These are phyloP conservation scores for Syzygium aqueum DNA, from an alignment of 345 rosid species.

Conservation along the genomic window DNA sequence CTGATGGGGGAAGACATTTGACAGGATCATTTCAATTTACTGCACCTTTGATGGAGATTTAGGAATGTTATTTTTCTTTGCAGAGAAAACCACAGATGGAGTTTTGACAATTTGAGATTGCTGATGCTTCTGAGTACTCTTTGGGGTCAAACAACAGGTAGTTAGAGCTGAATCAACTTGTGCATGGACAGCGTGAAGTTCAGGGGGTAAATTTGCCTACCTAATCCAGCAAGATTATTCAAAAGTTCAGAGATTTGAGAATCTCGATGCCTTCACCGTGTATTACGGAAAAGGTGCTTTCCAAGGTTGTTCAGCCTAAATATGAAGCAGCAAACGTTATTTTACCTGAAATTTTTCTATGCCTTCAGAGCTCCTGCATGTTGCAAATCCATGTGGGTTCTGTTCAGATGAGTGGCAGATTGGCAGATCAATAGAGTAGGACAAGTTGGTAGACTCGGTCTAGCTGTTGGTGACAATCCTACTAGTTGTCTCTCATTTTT, in stretches of 20 bases:
- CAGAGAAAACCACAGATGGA: conserved; percentile 1
- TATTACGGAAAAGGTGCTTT: background rate
- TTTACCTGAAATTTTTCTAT: background rate
- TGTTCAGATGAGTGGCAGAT: background rate
- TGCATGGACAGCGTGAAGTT: background rate
- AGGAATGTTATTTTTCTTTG: background rate
- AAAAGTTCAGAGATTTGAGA: background rate
- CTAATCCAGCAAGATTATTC: background rate
- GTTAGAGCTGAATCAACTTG: background rate
- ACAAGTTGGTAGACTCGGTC: background rate
- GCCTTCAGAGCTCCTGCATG: background rate
- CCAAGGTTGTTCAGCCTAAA: background rate
- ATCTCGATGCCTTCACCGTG: background rate
- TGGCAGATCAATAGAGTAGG: background rate
- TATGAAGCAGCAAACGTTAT: background rate
- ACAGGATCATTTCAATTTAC: background rate
- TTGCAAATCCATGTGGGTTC: background rate
- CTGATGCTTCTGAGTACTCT: background rate
- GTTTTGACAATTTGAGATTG: background rate
- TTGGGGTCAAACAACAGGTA: background rate
- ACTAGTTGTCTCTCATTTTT: background rate
- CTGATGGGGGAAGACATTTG: background rate
- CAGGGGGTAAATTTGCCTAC: background rate
- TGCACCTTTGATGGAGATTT: background rate
- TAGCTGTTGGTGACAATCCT: background rate